phyloP scores from a whole-genome alignment of 164 flowering plant species.

The Chimonanthus salicifolius region DNA sequence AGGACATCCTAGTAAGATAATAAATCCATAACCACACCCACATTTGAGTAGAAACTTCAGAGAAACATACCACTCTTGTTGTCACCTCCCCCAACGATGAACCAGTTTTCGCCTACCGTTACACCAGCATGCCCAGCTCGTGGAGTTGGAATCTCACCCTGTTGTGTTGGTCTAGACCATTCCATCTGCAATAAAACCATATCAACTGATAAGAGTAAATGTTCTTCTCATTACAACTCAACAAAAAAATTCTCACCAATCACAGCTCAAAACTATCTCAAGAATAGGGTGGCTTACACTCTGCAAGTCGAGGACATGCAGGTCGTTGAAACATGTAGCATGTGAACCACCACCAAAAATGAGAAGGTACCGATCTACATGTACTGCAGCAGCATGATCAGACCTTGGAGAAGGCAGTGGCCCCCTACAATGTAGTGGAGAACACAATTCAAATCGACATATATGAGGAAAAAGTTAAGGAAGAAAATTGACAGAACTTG shows the following conservation, averaged over 20 bases:
- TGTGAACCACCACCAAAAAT: conserved; percentile 99
- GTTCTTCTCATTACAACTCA: no score
- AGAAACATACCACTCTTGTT: conserved; percentile 71
- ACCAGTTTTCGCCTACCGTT: conserved; percentile 96
- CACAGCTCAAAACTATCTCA: background rate
- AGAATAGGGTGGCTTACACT: conserved; percentile 41
- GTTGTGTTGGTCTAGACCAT: conserved; percentile 92
- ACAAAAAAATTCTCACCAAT: background rate
- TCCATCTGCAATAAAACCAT: conserved; percentile 65
- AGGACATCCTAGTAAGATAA: background rate
- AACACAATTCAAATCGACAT: background rate
- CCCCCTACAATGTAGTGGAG: conserved; percentile 48
- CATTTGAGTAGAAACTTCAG: background rate
- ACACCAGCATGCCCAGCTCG: conserved; percentile 98
- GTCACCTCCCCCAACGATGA: conserved; percentile 96
- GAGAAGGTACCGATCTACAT: conserved; percentile 93
- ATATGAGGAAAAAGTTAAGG: background rate
- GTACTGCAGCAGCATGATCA: conserved; percentile 98
- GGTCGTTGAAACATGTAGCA: conserved; percentile 95
- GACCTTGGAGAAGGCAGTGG: conserved; percentile 96
- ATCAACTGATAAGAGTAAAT: background rate
- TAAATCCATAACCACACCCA: background rate
- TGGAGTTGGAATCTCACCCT: conserved; percentile 84
- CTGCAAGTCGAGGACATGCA: conserved; percentile 95
- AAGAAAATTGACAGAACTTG: background rate